Conservation (phyloP, 768 basidiomycete species). For the Trametopsis cervina region DNA sequence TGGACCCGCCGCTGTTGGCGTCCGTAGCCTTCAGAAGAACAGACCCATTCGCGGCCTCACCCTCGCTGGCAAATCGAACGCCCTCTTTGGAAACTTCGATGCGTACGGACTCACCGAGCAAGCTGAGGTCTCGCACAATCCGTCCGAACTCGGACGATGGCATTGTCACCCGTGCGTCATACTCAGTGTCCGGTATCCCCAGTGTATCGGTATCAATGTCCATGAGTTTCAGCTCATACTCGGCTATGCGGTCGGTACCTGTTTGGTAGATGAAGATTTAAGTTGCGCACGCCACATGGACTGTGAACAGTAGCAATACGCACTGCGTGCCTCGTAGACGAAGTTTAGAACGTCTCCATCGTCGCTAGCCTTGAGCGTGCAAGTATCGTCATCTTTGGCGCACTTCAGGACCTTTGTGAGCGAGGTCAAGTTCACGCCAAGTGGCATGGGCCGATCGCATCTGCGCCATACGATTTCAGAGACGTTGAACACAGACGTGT, state of each 20-base stretch:
- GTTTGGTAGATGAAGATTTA: neutral
- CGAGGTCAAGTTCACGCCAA: constrained; percentile 81
- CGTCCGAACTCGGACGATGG: constrained; percentile 81
- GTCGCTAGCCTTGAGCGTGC: constrained; percentile 86
- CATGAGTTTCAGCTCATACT: constrained; percentile 99
- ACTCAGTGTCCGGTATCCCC: constrained; percentile 94
- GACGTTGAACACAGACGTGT: neutral
- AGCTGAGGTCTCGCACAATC: constrained; percentile 87
- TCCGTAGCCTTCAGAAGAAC: constrained; percentile 78
- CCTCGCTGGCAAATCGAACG: constrained; percentile 86
- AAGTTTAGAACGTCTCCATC: constrained; percentile 85
- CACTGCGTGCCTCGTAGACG: constrained; percentile 86
- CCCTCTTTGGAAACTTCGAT: constrained; percentile 97
- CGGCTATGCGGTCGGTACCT: constrained; percentile 92
- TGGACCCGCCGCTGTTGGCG: constrained; percentile 20
- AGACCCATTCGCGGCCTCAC: constrained; percentile 88
- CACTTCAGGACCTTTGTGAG: constrained; percentile 96
- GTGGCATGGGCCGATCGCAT: constrained; percentile 91
- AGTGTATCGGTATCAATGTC: constrained; percentile 96
- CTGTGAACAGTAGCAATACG: constrained; percentile 25
- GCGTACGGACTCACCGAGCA: constrained; percentile 88
- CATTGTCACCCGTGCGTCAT: constrained; percentile 89
- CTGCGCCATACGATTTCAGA: neutral
- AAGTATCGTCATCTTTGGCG: constrained; percentile 91
- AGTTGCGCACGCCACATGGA: neutral